Evolutionary conservation across 1,139 yeast species (phyloP), one percentile per base, ranked within the genome.

Genomic region (Starmera stellimalicola): DNA sequence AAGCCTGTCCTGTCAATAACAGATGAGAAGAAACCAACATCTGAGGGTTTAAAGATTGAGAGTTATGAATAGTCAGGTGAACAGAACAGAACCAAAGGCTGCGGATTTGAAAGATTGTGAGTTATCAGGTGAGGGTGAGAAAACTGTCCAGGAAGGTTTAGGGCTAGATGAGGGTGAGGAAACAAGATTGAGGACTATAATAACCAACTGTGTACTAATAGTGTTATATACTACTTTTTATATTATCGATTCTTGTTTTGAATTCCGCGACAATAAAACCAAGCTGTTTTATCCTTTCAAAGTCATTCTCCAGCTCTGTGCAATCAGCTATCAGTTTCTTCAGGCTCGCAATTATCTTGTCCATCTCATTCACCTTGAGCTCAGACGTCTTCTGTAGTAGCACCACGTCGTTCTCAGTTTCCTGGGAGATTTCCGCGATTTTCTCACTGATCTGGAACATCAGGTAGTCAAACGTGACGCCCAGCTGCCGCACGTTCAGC

Each of bases 211-310:
- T n/a, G n/a, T n/a, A n/a, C n/a, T n/a, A n/a, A n/a, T n/a, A n/a
- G n/a, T n/a, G n/a, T n/a, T n/a, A n/a, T n/a, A n/a, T n/a, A n/a
- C n/a, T n/a, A n/a, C n/a, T n/a, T n/a, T n/a, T n/a, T n/a, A n/a
- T n/a, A n/a, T n/a, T n/a, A n/a, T n/a, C n/a, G 11, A 67, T 45
- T 29, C 73, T 48, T 3, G 38, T 39, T 16, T 50, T 52, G 42
- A 68, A 69, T 32, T 65, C 73, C 14, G 44, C 40, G 7, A 60
- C 64, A 28, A 80, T 77, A 34, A 55, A 45, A 26, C 62, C 64
- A 32, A 84, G 62, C 48, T 82, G 94, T 39, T 78, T 77, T 36
- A 84, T 51, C 55, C 79, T 81, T 50, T 71, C 63, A 40, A 82
- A 76, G 42, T 80, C 82, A 38, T 56, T 50, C 43, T 80, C 83